Conservation (phyloP, 1,139 yeast species). For the Yamadazyma triangularis region DNA sequence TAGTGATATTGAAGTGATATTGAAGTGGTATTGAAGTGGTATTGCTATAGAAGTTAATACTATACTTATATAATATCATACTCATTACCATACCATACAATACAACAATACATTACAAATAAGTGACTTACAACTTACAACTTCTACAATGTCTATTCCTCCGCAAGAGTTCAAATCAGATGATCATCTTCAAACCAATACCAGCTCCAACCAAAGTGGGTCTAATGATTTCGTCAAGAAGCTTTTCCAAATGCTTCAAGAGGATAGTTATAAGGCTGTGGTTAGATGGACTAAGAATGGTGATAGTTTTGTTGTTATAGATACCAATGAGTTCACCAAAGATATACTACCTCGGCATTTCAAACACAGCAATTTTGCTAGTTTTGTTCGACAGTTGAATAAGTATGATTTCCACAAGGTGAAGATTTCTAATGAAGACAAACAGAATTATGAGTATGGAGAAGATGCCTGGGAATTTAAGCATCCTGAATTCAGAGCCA, state of each 20-base stretch:
- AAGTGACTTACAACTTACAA: too few species aligned
- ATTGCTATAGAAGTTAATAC: too few species aligned
- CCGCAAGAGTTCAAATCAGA: constrained; percentile 2
- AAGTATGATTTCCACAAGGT: constrained; percentile 97
- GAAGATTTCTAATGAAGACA: constrained; percentile 53
- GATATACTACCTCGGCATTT: constrained; percentile 84
- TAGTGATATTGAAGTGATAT: too few species aligned
- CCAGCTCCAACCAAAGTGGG: constrained; percentile 36
- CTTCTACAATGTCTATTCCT: too few species aligned
- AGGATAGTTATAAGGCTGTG: constrained; percentile 62
- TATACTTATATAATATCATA: too few species aligned
- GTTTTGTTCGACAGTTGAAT: constrained; percentile 91
- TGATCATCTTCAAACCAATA: constrained; percentile 13
- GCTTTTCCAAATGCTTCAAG: constrained; percentile 79
- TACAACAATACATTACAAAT: too few species aligned
- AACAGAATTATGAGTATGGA: constrained; percentile 54
- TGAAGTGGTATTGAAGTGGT: too few species aligned
- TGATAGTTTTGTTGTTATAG: constrained; percentile 82
- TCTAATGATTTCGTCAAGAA: constrained; percentile 76
- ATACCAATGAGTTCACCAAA: constrained; percentile 85
- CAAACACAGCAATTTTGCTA: constrained; percentile 90
- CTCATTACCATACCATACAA: too few species aligned
- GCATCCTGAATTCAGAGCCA: constrained; percentile 79
- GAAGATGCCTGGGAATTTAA: constrained; percentile 93
- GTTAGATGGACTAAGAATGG: constrained; percentile 85